Evolutionary conservation across 208 protist species (phyloP).

Genomic region (Trypanosoma lewisi): DNA sequence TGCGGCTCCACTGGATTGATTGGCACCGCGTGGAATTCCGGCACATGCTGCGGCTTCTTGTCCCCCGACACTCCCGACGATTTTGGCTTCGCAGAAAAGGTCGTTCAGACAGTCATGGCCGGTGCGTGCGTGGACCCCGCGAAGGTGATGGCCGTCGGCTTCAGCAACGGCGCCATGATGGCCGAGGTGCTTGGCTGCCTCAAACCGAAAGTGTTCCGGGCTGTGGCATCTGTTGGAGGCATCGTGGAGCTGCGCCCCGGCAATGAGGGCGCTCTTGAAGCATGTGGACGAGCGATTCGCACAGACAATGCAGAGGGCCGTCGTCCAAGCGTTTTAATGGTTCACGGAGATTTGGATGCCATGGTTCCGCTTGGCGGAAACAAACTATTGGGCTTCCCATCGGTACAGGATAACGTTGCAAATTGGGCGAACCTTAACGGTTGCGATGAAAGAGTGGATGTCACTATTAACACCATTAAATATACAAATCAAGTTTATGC

Average conservation of each 20-base stretch:
- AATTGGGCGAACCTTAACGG: constrained; percentile 43
- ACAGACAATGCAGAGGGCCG: constrained; percentile 3
- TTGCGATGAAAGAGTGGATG: constrained; percentile 18
- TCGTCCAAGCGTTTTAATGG: constrained; percentile 50
- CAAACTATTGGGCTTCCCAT: constrained; percentile 51
- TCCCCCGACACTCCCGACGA: constrained; percentile 41
- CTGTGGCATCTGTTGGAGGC: constrained; percentile 56
- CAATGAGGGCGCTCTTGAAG: constrained; percentile 40
- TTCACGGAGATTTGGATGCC: constrained; percentile 62
- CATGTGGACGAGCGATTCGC: constrained; percentile 32
- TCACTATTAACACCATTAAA: constrained; percentile 41
- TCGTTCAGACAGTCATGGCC: constrained; percentile 26
- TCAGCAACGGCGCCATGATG: constrained; percentile 86
- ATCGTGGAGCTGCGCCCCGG: constrained; percentile 62
- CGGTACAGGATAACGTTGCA: constrained; percentile 35
- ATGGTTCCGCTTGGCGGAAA: constrained; percentile 65
- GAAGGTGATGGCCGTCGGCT: constrained; percentile 61
- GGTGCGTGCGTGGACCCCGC: constrained; percentile 33
- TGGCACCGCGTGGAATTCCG: constrained; percentile 67
- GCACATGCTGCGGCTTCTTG: constrained; percentile 71
- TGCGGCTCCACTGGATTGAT: constrained; percentile 57
- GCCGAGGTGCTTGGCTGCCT: constrained; percentile 62
- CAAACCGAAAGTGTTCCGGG: constrained; percentile 35
- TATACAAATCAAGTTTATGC: constrained; percentile 54
- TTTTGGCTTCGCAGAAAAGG: constrained; percentile 36